phyloP scores from a whole-genome alignment of 1,139 yeast genomes.

The Yamadazyma trypodendri region DNA sequence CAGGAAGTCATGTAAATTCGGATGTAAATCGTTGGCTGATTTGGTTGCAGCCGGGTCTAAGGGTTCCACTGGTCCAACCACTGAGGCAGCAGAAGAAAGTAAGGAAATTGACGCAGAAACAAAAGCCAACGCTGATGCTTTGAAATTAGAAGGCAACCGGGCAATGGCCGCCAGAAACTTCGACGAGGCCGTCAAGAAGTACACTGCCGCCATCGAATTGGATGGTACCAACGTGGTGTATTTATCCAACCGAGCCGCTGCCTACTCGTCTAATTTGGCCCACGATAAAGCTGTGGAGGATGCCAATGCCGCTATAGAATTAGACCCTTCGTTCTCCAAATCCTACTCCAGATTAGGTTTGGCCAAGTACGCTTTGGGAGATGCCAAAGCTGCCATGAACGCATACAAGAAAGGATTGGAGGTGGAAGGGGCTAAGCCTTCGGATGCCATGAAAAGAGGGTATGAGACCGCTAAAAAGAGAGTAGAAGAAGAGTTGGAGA shows the following conservation, averaged over 20 bases:
- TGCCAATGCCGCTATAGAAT: slow-evolving; percentile 75
- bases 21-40: slow-evolving; percentile 50
- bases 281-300: slow-evolving; percentile 80
- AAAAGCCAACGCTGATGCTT: slow-evolving; percentile 73
- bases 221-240: slow-evolving; percentile 78
- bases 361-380: slow-evolving; percentile 88
- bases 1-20: slow-evolving; percentile 39
- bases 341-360: slow-evolving; percentile 95
- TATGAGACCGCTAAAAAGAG: slow-evolving; percentile 89
- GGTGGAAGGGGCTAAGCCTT: slow-evolving; percentile 79
- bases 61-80: slow-evolving; percentile 14
- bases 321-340: slow-evolving; percentile 80
- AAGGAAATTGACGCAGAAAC: slow-evolving; percentile 48
- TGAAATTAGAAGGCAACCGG: slow-evolving; percentile 86
- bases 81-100: slow-evolving; percentile 21
- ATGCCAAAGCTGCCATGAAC: slow-evolving; percentile 82
- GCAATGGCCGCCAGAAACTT: slow-evolving; percentile 83
- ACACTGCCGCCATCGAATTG: slow-evolving; percentile 77
- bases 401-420: slow-evolving; percentile 88
- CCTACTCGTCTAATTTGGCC: slow-evolving; percentile 74
- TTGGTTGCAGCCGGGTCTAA: slow-evolving; percentile 41
- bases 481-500: slow-evolving; percentile 70
- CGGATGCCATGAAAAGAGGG: slow-evolving; percentile 91
- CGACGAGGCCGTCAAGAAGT: slow-evolving; percentile 67
- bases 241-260: slow-evolving; percentile 95